Base-by-base conservation (phyloP, 2,329 filamentous ascomycete genomes). In the Fusarium concolor region DNA sequence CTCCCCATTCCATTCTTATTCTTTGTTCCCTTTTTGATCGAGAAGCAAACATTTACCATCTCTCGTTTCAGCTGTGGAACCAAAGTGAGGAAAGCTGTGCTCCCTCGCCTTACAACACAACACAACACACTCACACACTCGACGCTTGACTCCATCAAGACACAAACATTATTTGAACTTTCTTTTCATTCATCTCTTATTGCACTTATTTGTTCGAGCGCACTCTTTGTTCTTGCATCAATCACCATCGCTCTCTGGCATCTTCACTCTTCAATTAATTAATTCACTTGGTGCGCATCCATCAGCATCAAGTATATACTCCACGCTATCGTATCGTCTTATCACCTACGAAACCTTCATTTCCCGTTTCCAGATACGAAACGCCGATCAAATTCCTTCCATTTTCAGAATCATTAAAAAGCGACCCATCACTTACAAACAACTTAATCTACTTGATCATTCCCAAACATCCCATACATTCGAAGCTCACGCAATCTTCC, bases 61-160 rank as follows among this genome's bases (percentile, higher is more conserved):
- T 44, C 59, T 72, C 69, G 56, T 68, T 70, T 73, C 71, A 57
- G 55, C 46, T 69, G 69, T 72, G 58, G 50, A 65, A 72, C 71
- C 44, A 42, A 55, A 7, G 5, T 8, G 38, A 65, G 67, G 65
- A 66, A 64, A 74, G 71, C 71, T 73, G 71, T 63, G 71, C 71
- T 73, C 64, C 71, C 70, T 70, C 56, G 42, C 60, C 46, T 67
- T 53, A 42, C 44, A 60, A 56, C 24, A 28, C 49, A 29, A 42
- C n/a, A 51, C 24, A 26, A 2, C 28, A 26, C 53, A 62, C 55
- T 31, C 29, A 12, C 26, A 26, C 26, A 42, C 42, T 31, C 31
- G 22, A 56, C 26, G 17, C 22, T 49, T 56, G 43, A 51, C 49
- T 45, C 38, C 43, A 46, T 57, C 50, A 51, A 44, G 18, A 42